A percentile compares a stretch with the other conserved stretches of the same genome.
Conservation (phyloP, 1,284 basidiomycete genomes). For the Paramarasmius palmivorus region DNA sequence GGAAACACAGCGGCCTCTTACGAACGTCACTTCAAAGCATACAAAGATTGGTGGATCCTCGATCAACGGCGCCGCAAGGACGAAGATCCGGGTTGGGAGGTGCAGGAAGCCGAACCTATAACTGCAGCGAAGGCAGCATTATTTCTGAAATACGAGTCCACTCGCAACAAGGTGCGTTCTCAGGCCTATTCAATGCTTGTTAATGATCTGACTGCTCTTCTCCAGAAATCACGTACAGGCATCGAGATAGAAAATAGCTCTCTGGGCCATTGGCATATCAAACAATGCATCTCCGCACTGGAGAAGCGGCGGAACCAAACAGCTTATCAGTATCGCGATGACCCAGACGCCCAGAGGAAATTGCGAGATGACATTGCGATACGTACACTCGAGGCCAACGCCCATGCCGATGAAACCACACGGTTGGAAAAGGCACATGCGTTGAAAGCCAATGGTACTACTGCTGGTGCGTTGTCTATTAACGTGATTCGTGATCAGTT, state of each 20-base stretch:
- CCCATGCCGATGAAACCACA: neutral
- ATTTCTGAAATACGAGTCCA: slow-evolving; percentile 4
- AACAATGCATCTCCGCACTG: slow-evolving; percentile 4
- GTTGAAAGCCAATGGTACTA: slow-evolving; percentile 5
- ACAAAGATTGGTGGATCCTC: too few relatives aligned
- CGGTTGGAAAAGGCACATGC: neutral
- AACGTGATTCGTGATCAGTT: neutral
- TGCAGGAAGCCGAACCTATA: slow-evolving; percentile 1
- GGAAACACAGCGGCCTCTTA: too few relatives aligned
- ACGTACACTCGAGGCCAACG: neutral
- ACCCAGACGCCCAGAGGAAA: neutral
- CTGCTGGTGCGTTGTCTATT: neutral
- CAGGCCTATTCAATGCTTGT: neutral
- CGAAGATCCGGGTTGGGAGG: neutral
- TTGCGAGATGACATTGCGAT: slow-evolving; percentile 6
- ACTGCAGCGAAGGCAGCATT: slow-evolving; percentile 3
- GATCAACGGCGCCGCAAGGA: too few relatives aligned
- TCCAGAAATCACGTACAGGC: slow-evolving; percentile 1
- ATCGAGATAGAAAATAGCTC: neutral
- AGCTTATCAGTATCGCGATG: neutral
- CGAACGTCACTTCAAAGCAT: too few relatives aligned
- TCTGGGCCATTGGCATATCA: slow-evolving; percentile 3
- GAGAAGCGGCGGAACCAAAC: neutral
- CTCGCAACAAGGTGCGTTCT: slow-evolving; percentile 3
- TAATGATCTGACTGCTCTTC: neutral